Base-by-base conservation (phyloP, 345 rosid species). In the Eucalyptus victrix region DNA sequence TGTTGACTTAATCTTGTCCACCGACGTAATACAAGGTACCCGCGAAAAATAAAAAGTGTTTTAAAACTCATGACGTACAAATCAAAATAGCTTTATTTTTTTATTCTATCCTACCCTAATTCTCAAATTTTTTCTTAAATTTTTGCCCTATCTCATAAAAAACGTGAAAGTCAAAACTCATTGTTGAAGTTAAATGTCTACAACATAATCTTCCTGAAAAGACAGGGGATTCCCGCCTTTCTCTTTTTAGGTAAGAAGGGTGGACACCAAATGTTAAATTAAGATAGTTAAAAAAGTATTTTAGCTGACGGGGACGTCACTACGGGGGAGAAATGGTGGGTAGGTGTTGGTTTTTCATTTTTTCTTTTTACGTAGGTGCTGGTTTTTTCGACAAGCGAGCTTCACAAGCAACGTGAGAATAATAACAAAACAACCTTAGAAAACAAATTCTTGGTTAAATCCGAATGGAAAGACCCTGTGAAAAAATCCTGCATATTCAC, bases 131-230 rank as follows among this genome's bases (percentile, higher is more conserved):
- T 53, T 19, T 19, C 1, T 53, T 0, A 3, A 53, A 19, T 8
- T 19, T 53, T 53, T 4, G 26, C 11, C 0, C 11, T 8, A 53
- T 8, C 5, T 8, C 11, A 3, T 8, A 0, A 2, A 53, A 53
- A 53, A 53, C 26, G 26, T 8, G 58, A 21, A 21, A 53, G 58
- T 53, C 26, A 53, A 53, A 53, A 53, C 26, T 21, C 58, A 53
- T 8, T 0, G 11, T 53, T 19, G 58, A 19, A 19, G 24, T 53
- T 53, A 53, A 53, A 53, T 1, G 26, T 21, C 11, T 23, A 2
- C 58, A 53, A 8, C 26, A 19, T 21, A 21, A 53, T 53, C 26
- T 53, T 53, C 11, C 58, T 53, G 26, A 53, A 53, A 53, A 21
- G 58, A 53, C 53, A 2, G 56, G 58, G 24, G 4, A 53, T 19